phyloP scores from a whole-genome alignment of 306 rosid species.

The Gillenia trifoliata region DNA sequence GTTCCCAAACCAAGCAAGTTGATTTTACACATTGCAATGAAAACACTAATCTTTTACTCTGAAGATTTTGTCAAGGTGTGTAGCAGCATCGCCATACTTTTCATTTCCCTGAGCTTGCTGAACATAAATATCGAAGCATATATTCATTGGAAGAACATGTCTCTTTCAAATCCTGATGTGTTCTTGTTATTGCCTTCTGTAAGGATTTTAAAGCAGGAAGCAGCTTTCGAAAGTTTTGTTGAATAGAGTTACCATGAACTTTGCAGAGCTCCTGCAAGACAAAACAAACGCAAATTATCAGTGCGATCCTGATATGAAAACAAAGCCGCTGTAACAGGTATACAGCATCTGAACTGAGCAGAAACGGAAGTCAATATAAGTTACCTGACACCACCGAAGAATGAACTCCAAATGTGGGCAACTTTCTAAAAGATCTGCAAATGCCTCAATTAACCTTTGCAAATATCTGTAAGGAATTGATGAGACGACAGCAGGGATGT shows the following conservation, averaged over 20 bases:
- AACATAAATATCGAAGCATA: conserved; percentile 69
- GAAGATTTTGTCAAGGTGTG: not conserved
- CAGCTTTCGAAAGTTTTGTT: conserved; percentile 61
- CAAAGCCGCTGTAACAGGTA: not conserved
- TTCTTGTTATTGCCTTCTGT: conserved; percentile 70
- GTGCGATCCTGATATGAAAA: conserved; percentile 10
- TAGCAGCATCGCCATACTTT: not conserved
- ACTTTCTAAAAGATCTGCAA: conserved; percentile 77
- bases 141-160: conserved; percentile 88
- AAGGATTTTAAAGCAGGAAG: conserved; percentile 81
- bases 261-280: conserved; percentile 77
- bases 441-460: conserved; percentile 75
- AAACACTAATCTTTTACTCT: not conserved
- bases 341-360: not conserved
- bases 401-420: conserved; percentile 89
- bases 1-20: not conserved
- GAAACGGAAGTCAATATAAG: not conserved
- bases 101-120: conserved; percentile 44
- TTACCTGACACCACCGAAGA: conserved; percentile 85
- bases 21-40: not conserved
- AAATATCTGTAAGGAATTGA: conserved; percentile 67
- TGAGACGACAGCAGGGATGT: conserved; percentile 55
- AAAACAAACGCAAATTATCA: conserved; percentile 13
- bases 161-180: conserved; percentile 82
- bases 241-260: conserved; percentile 67